Evolutionary conservation across 352 stramenopile species (phyloP), one percentile per base, ranked within the genome.

Genomic region (Pythium volutum): DNA sequence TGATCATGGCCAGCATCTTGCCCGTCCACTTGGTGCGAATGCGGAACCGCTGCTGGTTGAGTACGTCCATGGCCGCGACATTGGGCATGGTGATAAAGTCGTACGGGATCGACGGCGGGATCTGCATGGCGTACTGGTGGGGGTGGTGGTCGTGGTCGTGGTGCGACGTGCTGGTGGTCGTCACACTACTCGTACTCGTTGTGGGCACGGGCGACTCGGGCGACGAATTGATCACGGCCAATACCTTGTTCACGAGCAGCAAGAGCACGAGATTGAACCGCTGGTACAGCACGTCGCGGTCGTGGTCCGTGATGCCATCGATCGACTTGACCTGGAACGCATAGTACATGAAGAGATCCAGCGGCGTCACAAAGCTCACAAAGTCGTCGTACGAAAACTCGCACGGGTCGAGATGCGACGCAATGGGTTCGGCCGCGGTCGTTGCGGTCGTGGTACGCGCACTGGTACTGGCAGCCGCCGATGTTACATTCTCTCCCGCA

Each of bases 301-400:
- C 70, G 14, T 62, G 42, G 27, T 81, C 73, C 15, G 59, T 66
- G 29, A 84, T 67, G 23, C 67, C 66, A 15, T 81, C 71, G 49
- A 84, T 70, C 15, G 67, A 71, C 62, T 81, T 79, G 51, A 76
- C 55, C 55, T 84, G 75, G 55, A 84, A 84, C 16, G 75, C 73
- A 25, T 84, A 70, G 68, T 84, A 84, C 75, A 79, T 81, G 62
- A 79, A 81, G 48, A 84, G 55, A 58, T 84, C 75, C 20, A 81
- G 52, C 31, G 74, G 61, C 38, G 68, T 76, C 34, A 84, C 64
- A 31, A 75, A 75, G 48, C 61, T 62, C 49, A 81, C 73, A 55
- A 84, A 84, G 55, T 84, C 75, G 34, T 84, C 70, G 58, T 84
- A 84, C 47, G 73, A 64, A 26, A 81, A 84, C 53, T 77, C 75